Evolutionary conservation across 2,329 filamentous ascomycete genomes (phyloP), one percentile per base, ranked within the genome.

Genomic region (Fusarium avenaceum): DNA sequence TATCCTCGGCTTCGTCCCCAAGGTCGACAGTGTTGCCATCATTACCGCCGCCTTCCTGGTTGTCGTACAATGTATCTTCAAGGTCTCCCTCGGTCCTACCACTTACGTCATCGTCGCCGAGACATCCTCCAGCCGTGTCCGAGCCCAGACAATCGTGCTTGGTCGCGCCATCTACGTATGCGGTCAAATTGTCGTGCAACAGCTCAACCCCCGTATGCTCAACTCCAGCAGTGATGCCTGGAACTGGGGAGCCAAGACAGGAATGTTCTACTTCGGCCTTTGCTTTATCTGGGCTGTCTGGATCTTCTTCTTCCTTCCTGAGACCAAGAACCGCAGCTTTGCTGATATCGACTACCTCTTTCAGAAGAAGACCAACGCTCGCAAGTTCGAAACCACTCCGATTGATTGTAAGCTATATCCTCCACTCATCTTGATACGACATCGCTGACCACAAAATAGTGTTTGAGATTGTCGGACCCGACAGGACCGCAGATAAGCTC

Each of bases 81-180:
- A 71, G 78, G 79, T 75, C 24, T 80, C 78, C 9, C 74, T 80
- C 1, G 79, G 79, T 3, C 79, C 63, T 50, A 92, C 96, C 15
- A 93, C 91, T 79, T 97, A 96, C 80, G 94, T 92, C 0, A 85
- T 97, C 24, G 93, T 97, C 4, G 87, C 80, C 4, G 82, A 84
- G 72, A 76, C 82, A 2, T 75, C 79, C 0, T 82, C 81, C 9
- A 83, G 79, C n/a, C 81, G 81, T 52, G 76, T 84, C 14, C 78
- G 82, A 14, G 81, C 80, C 30, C 81, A 83, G 71, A 81, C 81
- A 0, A 79, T 84, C n/a, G 82, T 82, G 4, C 70, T 84, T 10
- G 82, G 79, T 6, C 65, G 82, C 35, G 80, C 78, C 54, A 59
- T 82, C 22, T 80, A 79, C 70, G 85, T 82, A 57, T 19, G 83